Base-by-base conservation (phyloP, 805 yeast genomes). In the Candida pini region DNA sequence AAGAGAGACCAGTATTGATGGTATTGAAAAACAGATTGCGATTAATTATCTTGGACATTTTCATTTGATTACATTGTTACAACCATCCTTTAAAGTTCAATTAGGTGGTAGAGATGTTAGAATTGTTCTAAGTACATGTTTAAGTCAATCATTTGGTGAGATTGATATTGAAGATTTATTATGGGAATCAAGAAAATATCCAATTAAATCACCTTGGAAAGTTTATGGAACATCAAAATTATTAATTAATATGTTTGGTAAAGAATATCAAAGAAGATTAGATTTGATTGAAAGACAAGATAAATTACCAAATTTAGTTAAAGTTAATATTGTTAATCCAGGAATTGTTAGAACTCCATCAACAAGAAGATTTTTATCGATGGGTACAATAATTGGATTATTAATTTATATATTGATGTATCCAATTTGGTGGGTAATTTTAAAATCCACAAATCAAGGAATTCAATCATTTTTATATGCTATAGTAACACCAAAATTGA, bases 51-150 rank as follows among this genome's bases (percentile, higher is more conserved):
- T 80, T 24, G 83, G 82, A 6, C 89, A 87, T 49, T 85, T 63
- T 58, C 97, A 89, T 58, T 64, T 92, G 18, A 65, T 92, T 36
- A 82, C 85, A 3, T 62, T 92, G 19, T 55, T 92, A 34, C 73
- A 78, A n/a, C 97, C 97, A 0, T 73, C 92, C 8, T 65, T 92
- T 35, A 77, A 83, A 44, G 80, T 78, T 2, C 99, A 92, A 62
- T 94, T 97, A 3, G 86, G 96, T 0, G 97, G 89, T 58, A 71
- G 99, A 45, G 97, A 89, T 51, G 96, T 92, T 3, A 66, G 97
- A 29, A 74, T 92, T 5, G 55, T 92, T 3, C 45, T 87, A n/a
- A 73, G 89, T 0, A 71, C 87, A 1, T 92, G 98, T 59, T 62
- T 83, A 41, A 64, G 87, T 9, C 92, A 86, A 43, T 74, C 86